These are phyloP conservation scores for Trichothecium roseum DNA, from an alignment of 2,329 filamentous ascomycete genomes.

Conservation along the genomic window DNA sequence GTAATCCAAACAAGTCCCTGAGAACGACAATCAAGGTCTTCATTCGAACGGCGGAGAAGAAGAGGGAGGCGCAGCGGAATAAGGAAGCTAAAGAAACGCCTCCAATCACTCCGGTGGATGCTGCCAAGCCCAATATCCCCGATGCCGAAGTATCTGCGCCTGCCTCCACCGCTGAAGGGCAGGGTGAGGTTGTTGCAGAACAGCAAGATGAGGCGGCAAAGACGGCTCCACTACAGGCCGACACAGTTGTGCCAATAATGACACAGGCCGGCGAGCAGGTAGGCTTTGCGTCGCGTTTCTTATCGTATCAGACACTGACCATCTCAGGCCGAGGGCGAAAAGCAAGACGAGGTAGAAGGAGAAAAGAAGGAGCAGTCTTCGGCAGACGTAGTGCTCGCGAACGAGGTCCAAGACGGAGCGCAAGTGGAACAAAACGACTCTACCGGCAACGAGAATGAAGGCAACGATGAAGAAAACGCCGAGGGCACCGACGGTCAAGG, in stretches of 20 bases:
- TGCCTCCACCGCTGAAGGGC: slow-evolving; percentile 9
- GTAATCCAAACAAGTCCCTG: slow-evolving; percentile 81
- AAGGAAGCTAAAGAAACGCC: slow-evolving; percentile 35
- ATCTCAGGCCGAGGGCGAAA: not conserved
- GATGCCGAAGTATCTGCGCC: slow-evolving; percentile 10
- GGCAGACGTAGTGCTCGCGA: slow-evolving; percentile 5
- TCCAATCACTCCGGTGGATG: slow-evolving; percentile 30
- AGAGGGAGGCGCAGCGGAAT: slow-evolving; percentile 56
- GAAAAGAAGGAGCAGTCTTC: not conserved
- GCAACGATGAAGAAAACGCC: slow-evolving; percentile 13
- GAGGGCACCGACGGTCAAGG: slow-evolving; percentile 20
- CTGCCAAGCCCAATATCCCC: slow-evolving; percentile 20
- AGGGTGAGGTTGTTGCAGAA: slow-evolving; percentile 1
- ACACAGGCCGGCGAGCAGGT: too few species aligned
- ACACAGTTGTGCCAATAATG: too few species aligned
- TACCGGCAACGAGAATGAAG: slow-evolving; percentile 9
- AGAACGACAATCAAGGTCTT: slow-evolving; percentile 89
- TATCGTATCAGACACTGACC: not conserved
- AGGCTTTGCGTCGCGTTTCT: not conserved
- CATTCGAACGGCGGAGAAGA: slow-evolving; percentile 83
- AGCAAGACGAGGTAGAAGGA: not conserved
- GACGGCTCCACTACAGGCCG: slow-evolving; percentile 1
- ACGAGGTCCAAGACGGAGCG: slow-evolving; percentile 7
- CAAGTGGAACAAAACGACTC: slow-evolving; percentile 6
- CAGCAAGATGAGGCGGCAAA: slow-evolving; percentile 3